Evolutionary conservation across 2,329 filamentous ascomycete species (phyloP).

Genomic region (Trichoderma polysporum): DNA sequence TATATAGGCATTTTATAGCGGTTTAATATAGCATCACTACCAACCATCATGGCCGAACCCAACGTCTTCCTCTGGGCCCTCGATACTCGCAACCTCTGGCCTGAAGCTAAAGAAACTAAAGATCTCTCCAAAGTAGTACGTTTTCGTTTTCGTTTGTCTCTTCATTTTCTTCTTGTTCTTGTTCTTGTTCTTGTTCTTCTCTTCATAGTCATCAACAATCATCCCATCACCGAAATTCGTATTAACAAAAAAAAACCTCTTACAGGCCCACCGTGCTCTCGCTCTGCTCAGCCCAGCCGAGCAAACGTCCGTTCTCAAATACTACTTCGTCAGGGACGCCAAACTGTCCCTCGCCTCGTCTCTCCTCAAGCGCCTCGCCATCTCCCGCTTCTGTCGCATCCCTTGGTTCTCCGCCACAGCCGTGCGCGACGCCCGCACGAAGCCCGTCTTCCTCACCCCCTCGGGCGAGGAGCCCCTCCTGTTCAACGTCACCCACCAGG

Average conservation of each 20-base stretch:
- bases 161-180: background rate
- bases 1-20: too few species aligned
- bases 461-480: slow-evolving; percentile 49
- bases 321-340: slow-evolving; percentile 68
- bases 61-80: slow-evolving; percentile 59
- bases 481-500: slow-evolving; percentile 81
- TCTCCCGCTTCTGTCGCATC: slow-evolving; percentile 57
- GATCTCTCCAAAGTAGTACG: slow-evolving; percentile 49
- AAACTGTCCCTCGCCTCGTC: slow-evolving; percentile 72
- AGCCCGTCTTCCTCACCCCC: slow-evolving; percentile 54
- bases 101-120: slow-evolving; percentile 48
- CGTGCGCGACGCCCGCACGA: slow-evolving; percentile 54
- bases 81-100: slow-evolving; percentile 60
- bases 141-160: background rate
- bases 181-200: background rate
- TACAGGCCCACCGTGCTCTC: slow-evolving; percentile 54
- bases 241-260: too few species aligned
- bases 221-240: too few species aligned
- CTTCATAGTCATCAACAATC: background rate
- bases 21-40: background rate
- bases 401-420: slow-evolving; percentile 61
- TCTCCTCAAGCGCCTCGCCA: slow-evolving; percentile 70
- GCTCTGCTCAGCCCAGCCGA: slow-evolving; percentile 55
- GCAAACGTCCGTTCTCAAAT: slow-evolving; percentile 56
- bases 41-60: slow-evolving; percentile 5